A percentile compares a stretch with the other conserved stretches of the same genome.
Evolutionary conservation across 2,329 filamentous ascomycete species (phyloP).

Genomic region (Aureobasidium sp.): DNA sequence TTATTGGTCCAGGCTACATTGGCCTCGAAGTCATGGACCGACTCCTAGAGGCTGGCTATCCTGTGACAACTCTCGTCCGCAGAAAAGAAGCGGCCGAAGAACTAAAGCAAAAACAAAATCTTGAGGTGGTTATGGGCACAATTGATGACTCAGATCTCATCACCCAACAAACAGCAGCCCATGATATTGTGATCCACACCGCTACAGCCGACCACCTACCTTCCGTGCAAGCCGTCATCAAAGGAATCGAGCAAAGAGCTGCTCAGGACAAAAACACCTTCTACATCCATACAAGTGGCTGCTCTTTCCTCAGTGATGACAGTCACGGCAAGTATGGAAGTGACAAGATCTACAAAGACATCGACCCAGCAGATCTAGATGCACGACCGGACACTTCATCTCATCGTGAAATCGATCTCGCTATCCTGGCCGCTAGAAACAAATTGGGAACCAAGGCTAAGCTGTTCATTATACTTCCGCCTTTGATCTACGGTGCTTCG

Average conservation of each 20-base stretch:
- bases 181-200: slow-evolving; percentile 43
- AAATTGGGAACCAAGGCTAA: slow-evolving; percentile 37
- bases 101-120: slow-evolving; percentile 31
- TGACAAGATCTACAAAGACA: slow-evolving; percentile 40
- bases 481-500: slow-evolving; percentile 41
- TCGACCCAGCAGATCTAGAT: slow-evolving; percentile 35
- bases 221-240: slow-evolving; percentile 39
- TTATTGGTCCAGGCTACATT: slow-evolving; percentile 43
- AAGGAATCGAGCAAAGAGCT: slow-evolving; percentile 37
- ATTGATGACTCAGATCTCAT: slow-evolving; percentile 38
- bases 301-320: slow-evolving; percentile 36
- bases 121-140: slow-evolving; percentile 34
- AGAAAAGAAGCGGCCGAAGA: slow-evolving; percentile 33
- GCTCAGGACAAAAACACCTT: slow-evolving; percentile 34
- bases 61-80: slow-evolving; percentile 38
- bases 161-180: slow-evolving; percentile 29
- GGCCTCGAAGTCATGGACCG: slow-evolving; percentile 42
- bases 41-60: slow-evolving; percentile 37
- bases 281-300: slow-evolving; percentile 46
- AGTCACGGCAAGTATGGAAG: slow-evolving; percentile 29
- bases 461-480: slow-evolving; percentile 43
- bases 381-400: slow-evolving; percentile 36
- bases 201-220: slow-evolving; percentile 45
- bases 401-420: slow-evolving; percentile 41
- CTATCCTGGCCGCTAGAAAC: slow-evolving; percentile 34